Conservation (phyloP, 1,284 basidiomycete genomes). For the Lentinula novae-zelandiae region DNA sequence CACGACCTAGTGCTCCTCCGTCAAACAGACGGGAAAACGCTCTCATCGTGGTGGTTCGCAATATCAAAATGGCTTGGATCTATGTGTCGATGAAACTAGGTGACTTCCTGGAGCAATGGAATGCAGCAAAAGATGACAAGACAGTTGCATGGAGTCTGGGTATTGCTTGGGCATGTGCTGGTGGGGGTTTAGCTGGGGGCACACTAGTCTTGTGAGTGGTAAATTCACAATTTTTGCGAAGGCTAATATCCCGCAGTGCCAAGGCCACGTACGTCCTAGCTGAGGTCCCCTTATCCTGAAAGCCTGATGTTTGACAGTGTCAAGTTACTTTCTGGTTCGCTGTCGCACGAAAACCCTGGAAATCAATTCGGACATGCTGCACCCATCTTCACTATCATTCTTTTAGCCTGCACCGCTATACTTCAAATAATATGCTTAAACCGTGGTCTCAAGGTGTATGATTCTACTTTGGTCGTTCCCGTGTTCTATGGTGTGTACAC, state of each 20-base stretch:
- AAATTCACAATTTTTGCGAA: not conserved
- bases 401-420: slow-evolving; percentile 78
- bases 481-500: slow-evolving; percentile 74
- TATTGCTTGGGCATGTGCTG: slow-evolving; percentile 88
- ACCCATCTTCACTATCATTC: slow-evolving; percentile 78
- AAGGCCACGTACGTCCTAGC: slow-evolving; percentile 68
- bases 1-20: slow-evolving; percentile 7
- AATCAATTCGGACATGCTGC: slow-evolving; percentile 83
- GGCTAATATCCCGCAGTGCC: slow-evolving; percentile 33
- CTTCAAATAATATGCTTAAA: slow-evolving; percentile 90
- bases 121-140: slow-evolving; percentile 75
- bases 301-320: slow-evolving; percentile 47
- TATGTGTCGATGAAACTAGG: slow-evolving; percentile 50
- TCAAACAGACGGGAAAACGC: slow-evolving; percentile 25
- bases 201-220: slow-evolving; percentile 70
- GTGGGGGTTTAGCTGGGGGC: slow-evolving; percentile 81
- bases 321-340: slow-evolving; percentile 68
- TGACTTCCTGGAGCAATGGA: slow-evolving; percentile 70
- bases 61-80: slow-evolving; percentile 37
- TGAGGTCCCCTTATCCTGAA: not conserved
- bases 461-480: slow-evolving; percentile 75
- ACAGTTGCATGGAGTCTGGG: slow-evolving; percentile 86
- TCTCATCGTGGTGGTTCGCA: slow-evolving; percentile 22
- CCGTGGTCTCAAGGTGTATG: slow-evolving; percentile 77
- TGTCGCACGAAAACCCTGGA: slow-evolving; percentile 76